Evolutionary conservation across 306 rosid species (phyloP), one percentile per base, ranked within the genome.

Genomic region (Vigna angularis): DNA sequence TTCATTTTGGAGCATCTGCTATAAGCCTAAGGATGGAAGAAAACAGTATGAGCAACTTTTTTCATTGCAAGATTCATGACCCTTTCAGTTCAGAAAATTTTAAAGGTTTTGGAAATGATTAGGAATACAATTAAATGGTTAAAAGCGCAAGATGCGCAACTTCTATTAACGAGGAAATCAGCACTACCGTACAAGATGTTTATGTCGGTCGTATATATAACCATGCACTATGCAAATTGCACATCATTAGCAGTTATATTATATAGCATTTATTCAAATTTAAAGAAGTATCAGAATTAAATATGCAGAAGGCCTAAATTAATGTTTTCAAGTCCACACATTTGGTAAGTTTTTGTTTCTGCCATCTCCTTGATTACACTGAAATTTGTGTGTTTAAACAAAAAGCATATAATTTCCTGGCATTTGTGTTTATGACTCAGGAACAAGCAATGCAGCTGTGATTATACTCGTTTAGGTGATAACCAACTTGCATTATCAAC

Each of bases 1-100:
- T 65, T 17, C 15, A 17, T 59, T 61, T 44, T 75, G 83, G 65
- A 75, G 77, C 81, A 79, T 79, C 66, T 55, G 7, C 75, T 53
- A 53, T 8, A 40, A 40, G 45, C 45, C 45, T 40, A 36, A 56
- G 84, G 59, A 62, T 47, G 77, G 64, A 53, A 53, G 14, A 52
- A 58, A 24, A 72, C 47, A 30, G 66, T 28, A 9, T 56, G 7
- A 51, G 12, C 59, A 49, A 66, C 83, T 49, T 69, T 70, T 28
- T 64, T 68, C 73, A 70, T 55, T 32, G 28, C 20, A 32, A 75
- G 75, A 84, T 79, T 84, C 75, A 7, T 47, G 40, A 18, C 53
- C 64, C 49, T 47, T 72, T 40, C 73, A 79, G 22, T 63, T 68
- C 81, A 52, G 44, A 74, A 44, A 78, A 38, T 63, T 56, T 51